These are phyloP conservation scores for Starmerella ratchasimensis DNA, from an alignment of 805 yeast species.

Conservation along the genomic window DNA sequence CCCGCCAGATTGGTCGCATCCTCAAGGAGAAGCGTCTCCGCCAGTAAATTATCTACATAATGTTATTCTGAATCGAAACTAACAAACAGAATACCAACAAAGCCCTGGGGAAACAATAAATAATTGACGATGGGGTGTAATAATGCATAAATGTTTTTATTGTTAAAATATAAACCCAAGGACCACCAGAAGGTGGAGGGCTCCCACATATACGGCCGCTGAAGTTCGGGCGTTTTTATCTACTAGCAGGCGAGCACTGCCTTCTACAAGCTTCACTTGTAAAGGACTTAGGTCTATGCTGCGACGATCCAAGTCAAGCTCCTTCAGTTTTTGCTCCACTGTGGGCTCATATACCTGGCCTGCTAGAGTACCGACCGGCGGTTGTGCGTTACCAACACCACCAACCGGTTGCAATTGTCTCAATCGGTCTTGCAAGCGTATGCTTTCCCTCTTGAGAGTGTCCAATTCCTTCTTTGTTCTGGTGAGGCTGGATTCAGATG, in stretches of 20 bases:
- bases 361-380: no score
- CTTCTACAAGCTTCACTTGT: conserved; percentile 48
- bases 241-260: conserved; percentile 25
- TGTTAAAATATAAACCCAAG: conserved; percentile 3
- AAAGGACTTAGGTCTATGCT: conserved; percentile 57
- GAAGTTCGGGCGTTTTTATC: conserved; percentile 12
- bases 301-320: conserved; percentile 62
- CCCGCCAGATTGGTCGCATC: conserved; percentile 88
- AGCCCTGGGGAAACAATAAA: neutral
- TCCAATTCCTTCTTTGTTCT: conserved; percentile 54
- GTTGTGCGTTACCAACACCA: conserved; percentile 31
- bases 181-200: conserved; percentile 48
- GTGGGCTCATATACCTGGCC: conserved; percentile 61
- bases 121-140: neutral
- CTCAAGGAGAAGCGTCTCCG: conserved; percentile 66
- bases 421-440: conserved; percentile 61
- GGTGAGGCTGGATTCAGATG: conserved; percentile 37
- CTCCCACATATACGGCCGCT: conserved; percentile 49
- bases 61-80: neutral
- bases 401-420: conserved; percentile 21
- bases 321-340: conserved; percentile 71
- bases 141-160: neutral
- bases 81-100: neutral
- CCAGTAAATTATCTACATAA: conserved; percentile 6
- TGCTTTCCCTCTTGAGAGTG: conserved; percentile 56